phyloP scores from a whole-genome alignment of 148 eudicot species.

The Heliamphora exappendiculata region DNA sequence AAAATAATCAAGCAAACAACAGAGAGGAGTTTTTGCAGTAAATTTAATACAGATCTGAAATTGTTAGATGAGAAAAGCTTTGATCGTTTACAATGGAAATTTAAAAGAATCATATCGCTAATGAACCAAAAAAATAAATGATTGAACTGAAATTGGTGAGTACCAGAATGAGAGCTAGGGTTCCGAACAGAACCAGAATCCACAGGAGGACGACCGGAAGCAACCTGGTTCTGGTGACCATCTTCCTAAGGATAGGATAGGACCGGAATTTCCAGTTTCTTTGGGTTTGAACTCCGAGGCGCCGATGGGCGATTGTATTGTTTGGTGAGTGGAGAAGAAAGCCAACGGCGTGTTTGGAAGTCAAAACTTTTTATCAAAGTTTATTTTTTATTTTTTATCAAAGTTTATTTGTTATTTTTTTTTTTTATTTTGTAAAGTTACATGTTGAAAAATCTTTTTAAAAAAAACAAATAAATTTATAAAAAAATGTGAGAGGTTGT shows the following conservation, averaged over 20 bases:
- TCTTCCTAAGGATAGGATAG: neutral
- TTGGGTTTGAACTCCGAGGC: neutral
- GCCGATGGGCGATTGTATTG: neutral
- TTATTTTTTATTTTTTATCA: too few relatives aligned
- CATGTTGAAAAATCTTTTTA: too few relatives aligned
- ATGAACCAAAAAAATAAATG: neutral
- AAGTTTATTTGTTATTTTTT: too few relatives aligned
- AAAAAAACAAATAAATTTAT: too few relatives aligned
- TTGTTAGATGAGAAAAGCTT: neutral
- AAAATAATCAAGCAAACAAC: neutral
- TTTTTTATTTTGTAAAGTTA: too few relatives aligned
- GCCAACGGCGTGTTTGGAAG: too few relatives aligned
- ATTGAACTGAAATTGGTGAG: neutral
- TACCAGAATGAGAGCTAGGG: conserved; percentile 76
- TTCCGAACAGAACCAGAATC: conserved; percentile 68
- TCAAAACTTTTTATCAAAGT: too few relatives aligned
- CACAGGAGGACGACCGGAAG: conserved; percentile 24
- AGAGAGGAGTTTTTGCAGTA: neutral
- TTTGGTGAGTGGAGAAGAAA: neutral
- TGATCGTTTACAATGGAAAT: neutral
- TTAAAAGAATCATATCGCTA: neutral
- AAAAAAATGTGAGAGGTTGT: too few relatives aligned
- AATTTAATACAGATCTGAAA: neutral
- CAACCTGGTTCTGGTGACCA: conserved; percentile 26
- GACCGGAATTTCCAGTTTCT: too few relatives aligned